phyloP scores from a whole-genome alignment of 352 stramenopile species.

The Pythium biforme region DNA sequence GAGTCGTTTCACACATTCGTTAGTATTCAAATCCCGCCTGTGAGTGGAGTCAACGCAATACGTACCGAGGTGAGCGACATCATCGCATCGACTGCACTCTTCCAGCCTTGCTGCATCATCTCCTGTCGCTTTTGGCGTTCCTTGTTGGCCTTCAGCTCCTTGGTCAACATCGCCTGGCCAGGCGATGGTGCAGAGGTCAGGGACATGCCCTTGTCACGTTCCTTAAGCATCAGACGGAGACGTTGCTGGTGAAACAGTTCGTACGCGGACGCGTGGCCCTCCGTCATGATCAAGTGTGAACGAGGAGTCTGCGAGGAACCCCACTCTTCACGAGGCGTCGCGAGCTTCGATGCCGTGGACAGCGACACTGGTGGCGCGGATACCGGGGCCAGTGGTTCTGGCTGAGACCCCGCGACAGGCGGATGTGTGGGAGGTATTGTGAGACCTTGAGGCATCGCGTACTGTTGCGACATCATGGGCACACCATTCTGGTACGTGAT shows the following conservation, averaged over 20 bases:
- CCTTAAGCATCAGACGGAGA: slow-evolving; percentile 81
- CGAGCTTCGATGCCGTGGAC: slow-evolving; percentile 44
- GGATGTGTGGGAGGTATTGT: slow-evolving; percentile 15
- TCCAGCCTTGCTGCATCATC: slow-evolving; percentile 90
- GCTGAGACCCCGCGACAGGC: not conserved
- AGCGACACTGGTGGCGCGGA: slow-evolving; percentile 30
- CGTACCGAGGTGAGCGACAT: slow-evolving; percentile 67
- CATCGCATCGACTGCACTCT: slow-evolving; percentile 80
- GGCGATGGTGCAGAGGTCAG: slow-evolving; percentile 76
- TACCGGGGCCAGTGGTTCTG: slow-evolving; percentile 18
- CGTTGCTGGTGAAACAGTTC: slow-evolving; percentile 87
- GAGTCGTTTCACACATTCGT: not conserved
- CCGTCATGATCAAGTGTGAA: slow-evolving; percentile 79
- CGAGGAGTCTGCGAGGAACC: slow-evolving; percentile 82
- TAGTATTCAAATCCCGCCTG: not conserved
- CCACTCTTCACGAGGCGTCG: slow-evolving; percentile 84
- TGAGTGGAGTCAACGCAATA: not conserved
- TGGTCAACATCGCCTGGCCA: slow-evolving; percentile 85
- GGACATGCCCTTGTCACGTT: slow-evolving; percentile 78
- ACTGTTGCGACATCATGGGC: slow-evolving; percentile 16
- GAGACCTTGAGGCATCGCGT: slow-evolving; percentile 19
- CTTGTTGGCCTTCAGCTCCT: slow-evolving; percentile 87
- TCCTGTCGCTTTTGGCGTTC: slow-evolving; percentile 84
- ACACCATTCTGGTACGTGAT: slow-evolving; percentile 21
- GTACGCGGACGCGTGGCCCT: slow-evolving; percentile 79